Evolutionary conservation across 2,329 filamentous ascomycete species (phyloP), one percentile per base, ranked within the genome.

Genomic region (Hawksworthiomyces lignivorus): DNA sequence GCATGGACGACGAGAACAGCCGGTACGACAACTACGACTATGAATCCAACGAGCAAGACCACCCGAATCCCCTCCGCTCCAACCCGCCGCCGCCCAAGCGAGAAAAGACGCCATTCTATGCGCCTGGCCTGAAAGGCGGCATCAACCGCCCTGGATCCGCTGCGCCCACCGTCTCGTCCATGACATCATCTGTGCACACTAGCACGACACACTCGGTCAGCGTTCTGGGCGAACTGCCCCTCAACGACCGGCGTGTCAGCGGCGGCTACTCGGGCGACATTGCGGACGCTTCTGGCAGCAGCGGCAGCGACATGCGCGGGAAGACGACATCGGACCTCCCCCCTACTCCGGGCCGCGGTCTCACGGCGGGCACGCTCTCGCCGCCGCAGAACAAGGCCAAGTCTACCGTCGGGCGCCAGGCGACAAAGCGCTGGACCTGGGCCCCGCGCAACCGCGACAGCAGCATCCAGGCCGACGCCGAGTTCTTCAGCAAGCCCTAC

Each of bases 401-500:
- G 14, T 5, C 27, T 3, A 32, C 20, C 11, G 7, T 30, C 15
- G 36, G 19, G 45, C 43, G 10, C 44, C 32, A 21, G 48, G 46
- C 14, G 33, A 40, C 39, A 9, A 45, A 48, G 31, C 49, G 48
- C 18, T 51, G 48, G 48, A 47, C 49, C 1, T 51, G 49, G 49
- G 36, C 36, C 5, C 34, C 45, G 8, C 46, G 39, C 22, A 27
- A 11, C 17, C 50, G 48, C 38, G 55, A 68, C 47, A 69, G 65
- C 48, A 70, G 68, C 34, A 72, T 75, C 47, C 71, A 75, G 54
- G 50, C 63, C 24, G 71, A 75, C 38, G 53, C 54, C 14, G 57
- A 55, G 34, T 77, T 78, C 54, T 73, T 66, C 52, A 52, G 50
- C 9, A 75, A 73, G 54, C 68, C 72, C n/a, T 81, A 82, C 49